Percentiles rank a stretch among this genome's conserved stretches.
phyloP scores from a whole-genome alignment of 305 asterid genomes.

The Fraxinus platypoda region DNA sequence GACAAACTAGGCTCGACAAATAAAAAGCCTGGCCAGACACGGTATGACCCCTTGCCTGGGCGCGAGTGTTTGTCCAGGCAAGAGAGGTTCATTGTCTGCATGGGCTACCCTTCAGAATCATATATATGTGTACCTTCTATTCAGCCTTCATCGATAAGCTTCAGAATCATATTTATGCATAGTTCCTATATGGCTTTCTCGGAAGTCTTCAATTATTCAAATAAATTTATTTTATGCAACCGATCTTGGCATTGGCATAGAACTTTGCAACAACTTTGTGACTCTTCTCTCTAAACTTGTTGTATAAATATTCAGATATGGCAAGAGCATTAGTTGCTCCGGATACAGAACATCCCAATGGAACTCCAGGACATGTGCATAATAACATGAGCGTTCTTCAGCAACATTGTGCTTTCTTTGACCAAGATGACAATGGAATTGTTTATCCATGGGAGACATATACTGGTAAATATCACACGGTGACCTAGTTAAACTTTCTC shows the following conservation, averaged over 20 bases:
- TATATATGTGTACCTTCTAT: no score
- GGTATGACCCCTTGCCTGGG: no score
- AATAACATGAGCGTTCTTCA: slow-evolving; percentile 70
- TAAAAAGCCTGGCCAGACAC: no score
- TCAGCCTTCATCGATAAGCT: no score
- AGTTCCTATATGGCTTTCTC: background rate
- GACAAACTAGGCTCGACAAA: no score
- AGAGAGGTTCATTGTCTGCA: no score
- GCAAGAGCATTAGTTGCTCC: slow-evolving; percentile 81
- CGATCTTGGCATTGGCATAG: background rate
- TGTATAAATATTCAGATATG: slow-evolving; percentile 47
- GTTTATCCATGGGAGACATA: slow-evolving; percentile 92
- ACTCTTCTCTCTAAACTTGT: background rate
- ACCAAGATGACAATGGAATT: slow-evolving; percentile 72
- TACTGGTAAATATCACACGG: slow-evolving; percentile 40
- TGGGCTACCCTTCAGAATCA: no score
- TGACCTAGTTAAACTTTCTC: background rate
- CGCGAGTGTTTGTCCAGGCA: no score
- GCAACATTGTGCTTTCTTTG: slow-evolving; percentile 87
- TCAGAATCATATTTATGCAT: background rate
- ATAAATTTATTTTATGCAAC: background rate
- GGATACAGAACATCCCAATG: slow-evolving; percentile 77
- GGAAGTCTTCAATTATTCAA: background rate
- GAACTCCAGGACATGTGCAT: slow-evolving; percentile 67
- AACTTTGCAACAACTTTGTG: background rate